Evolutionary conservation across 75 land plant species (phyloP).

Genomic region (Sequoiadendron giganteum): DNA sequence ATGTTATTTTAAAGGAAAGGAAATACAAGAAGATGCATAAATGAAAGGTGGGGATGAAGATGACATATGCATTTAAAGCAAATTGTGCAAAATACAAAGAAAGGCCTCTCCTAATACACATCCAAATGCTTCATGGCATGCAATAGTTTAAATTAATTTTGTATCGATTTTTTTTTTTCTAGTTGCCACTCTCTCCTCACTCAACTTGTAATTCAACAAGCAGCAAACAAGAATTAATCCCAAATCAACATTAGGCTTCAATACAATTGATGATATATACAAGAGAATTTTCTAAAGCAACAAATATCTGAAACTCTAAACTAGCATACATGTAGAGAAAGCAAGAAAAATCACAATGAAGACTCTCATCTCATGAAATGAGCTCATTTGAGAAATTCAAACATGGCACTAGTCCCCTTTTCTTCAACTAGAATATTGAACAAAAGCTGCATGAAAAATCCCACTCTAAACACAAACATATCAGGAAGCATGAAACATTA

Average conservation of each 20-base stretch:
- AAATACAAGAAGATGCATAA: too few relatives aligned
- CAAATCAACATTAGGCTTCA: neutral
- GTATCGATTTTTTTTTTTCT: too few relatives aligned
- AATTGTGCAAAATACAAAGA: too few relatives aligned
- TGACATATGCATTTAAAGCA: too few relatives aligned
- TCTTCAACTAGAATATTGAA: conserved; percentile 76
- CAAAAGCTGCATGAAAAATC: conserved; percentile 74
- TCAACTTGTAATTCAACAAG: conserved; percentile 48
- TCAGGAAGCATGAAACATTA: neutral
- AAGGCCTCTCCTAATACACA: too few relatives aligned
- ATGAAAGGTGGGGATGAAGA: too few relatives aligned
- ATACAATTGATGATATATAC: neutral
- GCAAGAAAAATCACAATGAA: conserved; percentile 78
- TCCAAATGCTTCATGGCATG: too few relatives aligned
- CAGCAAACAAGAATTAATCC: conserved; percentile 4
- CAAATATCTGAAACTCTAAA: neutral
- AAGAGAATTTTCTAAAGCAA: neutral
- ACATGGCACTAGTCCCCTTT: conserved; percentile 56
- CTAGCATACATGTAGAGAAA: conserved; percentile 46
- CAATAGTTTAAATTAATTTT: too few relatives aligned
- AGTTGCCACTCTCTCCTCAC: conserved; percentile 41
- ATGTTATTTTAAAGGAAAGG: too few relatives aligned
- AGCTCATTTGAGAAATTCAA: conserved; percentile 61
- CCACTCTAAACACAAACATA: neutral
- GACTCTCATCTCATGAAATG: conserved; percentile 63